Evolutionary conservation across 2,329 filamentous ascomycete species (phyloP), one percentile per base, ranked within the genome.

Genomic region (Colletotrichum scovillei): DNA sequence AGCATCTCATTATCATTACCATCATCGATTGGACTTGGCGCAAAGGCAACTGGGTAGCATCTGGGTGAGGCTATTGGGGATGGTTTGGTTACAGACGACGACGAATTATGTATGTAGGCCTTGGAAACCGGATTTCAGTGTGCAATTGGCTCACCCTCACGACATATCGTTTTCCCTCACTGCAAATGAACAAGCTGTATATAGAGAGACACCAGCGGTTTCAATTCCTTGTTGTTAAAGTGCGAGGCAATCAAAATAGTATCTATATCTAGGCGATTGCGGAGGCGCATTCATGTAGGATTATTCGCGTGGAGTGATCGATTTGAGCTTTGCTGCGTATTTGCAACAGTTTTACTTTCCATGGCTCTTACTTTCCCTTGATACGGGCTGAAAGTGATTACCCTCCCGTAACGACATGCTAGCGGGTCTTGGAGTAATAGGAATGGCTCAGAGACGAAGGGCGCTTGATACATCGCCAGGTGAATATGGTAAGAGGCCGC

Each of bases 1-100:
- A 70, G 67, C 70, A 73, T 73, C 60, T 73, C 46, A 56, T 64
- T 62, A 73, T 42, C 56, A 57, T 64, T 30, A 59, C 62, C 12
- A 60, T 69, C 49, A 53, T 55, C 63, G 60, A 60, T 38, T 42
- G 57, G 69, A 69, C 35, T 24, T 55, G 66, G 70, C 66, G 66
- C 69, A 59, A 59, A 59, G 70, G 66, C 66, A 72, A 32, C 52
- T 52, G 58, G 65, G 38, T 32, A 66, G 66, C 65, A 63, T 72
- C 14, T 69, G 24, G 69, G 38, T 59, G 69, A 69, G 58, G 65
- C 19, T 63, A 42, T 42, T 63, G 53, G 66, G 49, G 52, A 38
- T 63, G n/a, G 35, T 32, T 30, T 64, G 58, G 38, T 68, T 69
- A 58, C 42, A 56, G 69, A 69, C 65, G 49, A 69, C 69, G 26